Percentiles rank a stretch among this genome's conserved stretches.
Conservation (phyloP, 805 yeast genomes). For the Scheffersomyces stipitis region DNA sequence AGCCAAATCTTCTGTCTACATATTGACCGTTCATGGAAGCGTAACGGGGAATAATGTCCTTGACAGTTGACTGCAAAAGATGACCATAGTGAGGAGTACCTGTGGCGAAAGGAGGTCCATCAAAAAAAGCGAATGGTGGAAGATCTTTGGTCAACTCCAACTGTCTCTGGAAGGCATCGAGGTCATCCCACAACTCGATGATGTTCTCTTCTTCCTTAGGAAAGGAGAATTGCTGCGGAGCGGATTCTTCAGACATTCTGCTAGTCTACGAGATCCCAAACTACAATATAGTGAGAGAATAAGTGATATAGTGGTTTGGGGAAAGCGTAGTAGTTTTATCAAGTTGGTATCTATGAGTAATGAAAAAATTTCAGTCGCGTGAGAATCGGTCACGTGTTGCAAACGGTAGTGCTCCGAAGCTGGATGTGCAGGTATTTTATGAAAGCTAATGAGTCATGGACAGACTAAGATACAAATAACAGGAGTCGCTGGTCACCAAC, state of each 20-base stretch:
- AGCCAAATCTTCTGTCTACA: conserved; percentile 97
- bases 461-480: too few species aligned
- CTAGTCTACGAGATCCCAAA: too few species aligned
- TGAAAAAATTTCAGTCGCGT: too few species aligned
- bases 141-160: conserved; percentile 79
- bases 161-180: conserved; percentile 91
- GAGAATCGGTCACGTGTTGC: too few species aligned
- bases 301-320: too few species aligned
- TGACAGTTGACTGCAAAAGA: conserved; percentile 92
- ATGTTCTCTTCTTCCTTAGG: conserved; percentile 88
- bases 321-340: too few species aligned
- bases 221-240: conserved; percentile 56
- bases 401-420: too few species aligned
- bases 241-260: conserved; percentile 12
- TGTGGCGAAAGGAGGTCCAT: conserved; percentile 99
- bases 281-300: too few species aligned
- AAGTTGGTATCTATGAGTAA: not conserved
- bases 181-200: conserved; percentile 78
- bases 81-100: conserved; percentile 99
- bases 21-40: conserved; percentile 97
- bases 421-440: too few species aligned
- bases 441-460: too few species aligned
- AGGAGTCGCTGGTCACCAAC: too few species aligned
- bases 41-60: conserved; percentile 95
- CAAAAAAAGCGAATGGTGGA: conserved; percentile 90